Evolutionary conservation across 768 basidiomycete genomes (phyloP), one percentile per base, ranked within the genome.

Genomic region (Fistulinella prunicolor): DNA sequence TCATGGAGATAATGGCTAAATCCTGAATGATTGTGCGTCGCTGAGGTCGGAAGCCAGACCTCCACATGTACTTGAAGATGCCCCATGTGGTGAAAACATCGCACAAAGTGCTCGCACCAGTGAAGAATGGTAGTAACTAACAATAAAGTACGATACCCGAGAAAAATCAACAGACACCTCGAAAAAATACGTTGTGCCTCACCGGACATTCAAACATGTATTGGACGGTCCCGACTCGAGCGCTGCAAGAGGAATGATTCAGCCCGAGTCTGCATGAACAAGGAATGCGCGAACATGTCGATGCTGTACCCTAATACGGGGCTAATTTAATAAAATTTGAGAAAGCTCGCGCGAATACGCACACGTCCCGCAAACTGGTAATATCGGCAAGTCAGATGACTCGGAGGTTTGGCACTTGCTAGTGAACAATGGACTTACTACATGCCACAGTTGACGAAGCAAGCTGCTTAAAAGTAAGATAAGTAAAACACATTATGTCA

Each of bases 41-140:
- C 23, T 20, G 50, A n/a, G n/a, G 12, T 14, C 43, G 50, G 19
- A 58, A 53, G 9, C 44, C 54, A 12, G 54, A 49, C 20, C 22
- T 58, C 57, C 56, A 58, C 56, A 58, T 44, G 9, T 58, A 58
- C 37, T 49, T 53, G 28, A 58, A 47, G 28, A 58, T 21, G 0
- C 30, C 28, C 0, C 0, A 20, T 17, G 51, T 47, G 38, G 55
- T 50, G 3, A 55, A 2, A 6, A 48, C 0, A 16, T 58, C 57
- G 10, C 49, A 47, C 2, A 38, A 0, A 0, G 32, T 16, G 6
- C 21, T 46, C 9, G 21, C 1, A 3, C 13, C 1, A 8, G 49
- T 6, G 22, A 3, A 29, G 1, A 40, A 41, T 6, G 48, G n/a
- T 17, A 54, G 23, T 5, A 47, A 17, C 56, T 58, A 12, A 14